Evolutionary conservation across 805 yeast species (phyloP).

Genomic region (Priceomyces carsonii): DNA sequence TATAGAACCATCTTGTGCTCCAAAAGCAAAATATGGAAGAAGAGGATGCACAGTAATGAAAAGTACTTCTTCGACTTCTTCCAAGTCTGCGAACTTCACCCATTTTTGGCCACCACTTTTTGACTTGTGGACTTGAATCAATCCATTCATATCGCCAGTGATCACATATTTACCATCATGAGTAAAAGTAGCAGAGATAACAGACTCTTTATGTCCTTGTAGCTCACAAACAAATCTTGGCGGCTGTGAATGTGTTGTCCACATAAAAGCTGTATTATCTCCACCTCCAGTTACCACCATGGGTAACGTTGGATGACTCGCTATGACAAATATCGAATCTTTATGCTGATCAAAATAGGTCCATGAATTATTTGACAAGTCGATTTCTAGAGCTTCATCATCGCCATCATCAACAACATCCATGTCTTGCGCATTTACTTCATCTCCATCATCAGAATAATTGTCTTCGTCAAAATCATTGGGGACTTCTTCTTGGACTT

Average conservation of each 20-base stretch:
- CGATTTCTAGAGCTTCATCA: conserved; percentile 66
- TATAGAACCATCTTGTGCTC: conserved; percentile 89
- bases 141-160: conserved; percentile 96
- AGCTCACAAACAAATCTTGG: conserved; percentile 77
- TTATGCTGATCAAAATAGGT: conserved; percentile 86
- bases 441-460: conserved; percentile 38
- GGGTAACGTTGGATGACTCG: conserved; percentile 82
- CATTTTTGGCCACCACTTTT: conserved; percentile 81
- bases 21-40: conserved; percentile 83
- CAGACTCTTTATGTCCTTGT: conserved; percentile 84
- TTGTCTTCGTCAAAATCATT: conserved; percentile 21
- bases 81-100: conserved; percentile 67
- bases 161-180: conserved; percentile 76
- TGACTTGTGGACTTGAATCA: conserved; percentile 69
- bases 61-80: conserved; percentile 87
- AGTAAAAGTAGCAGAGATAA: conserved; percentile 81
- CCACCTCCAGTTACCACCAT: conserved; percentile 94
- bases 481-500: conserved; percentile 35
- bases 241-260: conserved; percentile 90
- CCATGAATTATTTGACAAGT: conserved; percentile 85
- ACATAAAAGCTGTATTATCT: conserved; percentile 82
- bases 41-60: conserved; percentile 83
- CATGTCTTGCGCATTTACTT: conserved; percentile 24
- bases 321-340: conserved; percentile 84
- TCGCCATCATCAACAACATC: conserved; percentile 30